Evolutionary conservation across 805 yeast species (phyloP).

Genomic region (Wickerhamomyces queroliae): DNA sequence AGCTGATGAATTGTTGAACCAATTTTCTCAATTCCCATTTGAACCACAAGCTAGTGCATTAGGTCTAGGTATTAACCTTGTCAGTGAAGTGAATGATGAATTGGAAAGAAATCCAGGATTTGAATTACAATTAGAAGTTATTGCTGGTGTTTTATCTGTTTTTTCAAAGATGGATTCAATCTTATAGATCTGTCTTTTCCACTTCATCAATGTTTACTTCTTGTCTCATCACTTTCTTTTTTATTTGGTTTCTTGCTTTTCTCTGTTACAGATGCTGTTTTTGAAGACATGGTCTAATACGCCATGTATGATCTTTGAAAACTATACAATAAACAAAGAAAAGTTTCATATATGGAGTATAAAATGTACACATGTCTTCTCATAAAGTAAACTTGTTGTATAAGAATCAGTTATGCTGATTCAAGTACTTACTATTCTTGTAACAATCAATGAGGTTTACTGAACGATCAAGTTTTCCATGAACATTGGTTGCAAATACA

Average conservation of each 20-base stretch:
- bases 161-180: slow-evolving; percentile 91
- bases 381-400: no score
- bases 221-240: neutral
- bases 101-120: slow-evolving; percentile 30
- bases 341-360: no score
- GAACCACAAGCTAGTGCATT: slow-evolving; percentile 49
- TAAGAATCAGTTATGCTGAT: no score
- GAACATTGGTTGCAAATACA: slow-evolving; percentile 34
- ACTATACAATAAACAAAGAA: no score
- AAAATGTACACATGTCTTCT: no score
- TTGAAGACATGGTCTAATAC: no score
- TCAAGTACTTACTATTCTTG: slow-evolving; percentile 9
- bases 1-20: slow-evolving; percentile 86
- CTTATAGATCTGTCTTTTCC: slow-evolving; percentile 33
- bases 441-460: slow-evolving; percentile 7
- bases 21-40: slow-evolving; percentile 85
- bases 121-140: slow-evolving; percentile 75
- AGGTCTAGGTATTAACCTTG: slow-evolving; percentile 69
- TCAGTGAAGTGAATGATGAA: slow-evolving; percentile 38
- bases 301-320: no score
- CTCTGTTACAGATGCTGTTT: no score
- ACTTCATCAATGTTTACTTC: neutral
- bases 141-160: slow-evolving; percentile 89
- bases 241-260: no score
- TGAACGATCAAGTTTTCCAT: slow-evolving; percentile 9